Evolutionary conservation across 768 basidiomycete species (phyloP).

Genomic region (Termitomyces sp.): DNA sequence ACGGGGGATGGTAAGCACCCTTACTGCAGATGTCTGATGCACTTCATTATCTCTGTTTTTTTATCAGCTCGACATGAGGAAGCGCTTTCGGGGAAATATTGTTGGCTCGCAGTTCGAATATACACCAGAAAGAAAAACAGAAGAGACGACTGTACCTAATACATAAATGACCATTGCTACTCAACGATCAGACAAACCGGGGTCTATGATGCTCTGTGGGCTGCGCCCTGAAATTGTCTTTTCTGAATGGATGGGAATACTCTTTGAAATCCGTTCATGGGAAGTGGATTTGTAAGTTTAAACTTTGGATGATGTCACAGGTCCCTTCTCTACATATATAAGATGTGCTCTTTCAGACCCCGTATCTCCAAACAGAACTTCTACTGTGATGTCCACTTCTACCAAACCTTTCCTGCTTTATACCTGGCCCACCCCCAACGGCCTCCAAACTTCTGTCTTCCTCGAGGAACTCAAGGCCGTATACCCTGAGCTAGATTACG

Average conservation of each 20-base stretch:
- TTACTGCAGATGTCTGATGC: neutral
- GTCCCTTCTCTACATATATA: neutral
- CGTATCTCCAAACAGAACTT: neutral
- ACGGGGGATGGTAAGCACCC: conserved; percentile 68
- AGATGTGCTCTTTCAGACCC: neutral
- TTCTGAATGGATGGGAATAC: neutral
- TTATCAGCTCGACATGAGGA: conserved; percentile 76
- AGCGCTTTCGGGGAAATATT: conserved; percentile 75
- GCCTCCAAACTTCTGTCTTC: conserved; percentile 43
- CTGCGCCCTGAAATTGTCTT: neutral
- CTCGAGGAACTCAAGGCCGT: conserved; percentile 62
- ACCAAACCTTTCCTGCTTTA: conserved; percentile 49
- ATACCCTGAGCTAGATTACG: conserved; percentile 49
- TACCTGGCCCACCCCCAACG: conserved; percentile 61
- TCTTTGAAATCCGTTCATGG: conserved; percentile 1
- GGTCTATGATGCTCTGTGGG: neutral
- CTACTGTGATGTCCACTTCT: conserved; percentile 23
- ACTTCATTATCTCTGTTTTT: neutral
- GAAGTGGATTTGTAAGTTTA: conserved; percentile 2
- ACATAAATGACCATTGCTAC: conserved; percentile 7
- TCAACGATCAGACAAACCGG: neutral
- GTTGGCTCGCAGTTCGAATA: conserved; percentile 51
- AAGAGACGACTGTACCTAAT: conserved; percentile 13
- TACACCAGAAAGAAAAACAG: conserved; percentile 25
- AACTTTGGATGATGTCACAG: conserved; percentile 1